Percentiles rank a stretch among this genome's conserved stretches.
phyloP scores from a whole-genome alignment of 2,329 filamentous ascomycete species.

The Verticillium klebahnii region DNA sequence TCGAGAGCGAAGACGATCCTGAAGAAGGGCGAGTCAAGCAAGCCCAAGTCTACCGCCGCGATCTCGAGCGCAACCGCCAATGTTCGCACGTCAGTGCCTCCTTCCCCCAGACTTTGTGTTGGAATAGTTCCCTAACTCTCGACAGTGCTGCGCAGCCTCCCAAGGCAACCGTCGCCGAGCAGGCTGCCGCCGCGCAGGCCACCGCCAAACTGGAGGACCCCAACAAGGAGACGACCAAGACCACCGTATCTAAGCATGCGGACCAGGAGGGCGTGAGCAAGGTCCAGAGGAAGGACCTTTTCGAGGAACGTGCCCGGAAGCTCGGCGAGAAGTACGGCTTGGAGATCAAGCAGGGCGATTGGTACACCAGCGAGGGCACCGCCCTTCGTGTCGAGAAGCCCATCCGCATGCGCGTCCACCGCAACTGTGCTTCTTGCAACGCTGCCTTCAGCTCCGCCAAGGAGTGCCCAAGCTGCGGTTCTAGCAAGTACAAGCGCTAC shows the following conservation, averaged over 20 bases:
- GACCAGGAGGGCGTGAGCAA: constrained; percentile 23
- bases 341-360: constrained; percentile 49
- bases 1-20: constrained; percentile 46
- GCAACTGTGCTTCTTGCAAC: constrained; percentile 77
- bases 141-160: neutral
- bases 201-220: constrained; percentile 17
- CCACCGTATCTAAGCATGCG: constrained; percentile 13
- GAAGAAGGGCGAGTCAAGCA: constrained; percentile 33
- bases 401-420: constrained; percentile 72
- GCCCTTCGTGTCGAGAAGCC: constrained; percentile 67
- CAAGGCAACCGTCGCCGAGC: constrained; percentile 4
- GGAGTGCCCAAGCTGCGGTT: constrained; percentile 72
- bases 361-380: constrained; percentile 47
- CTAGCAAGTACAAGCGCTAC: constrained; percentile 73
- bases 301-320: constrained; percentile 52
- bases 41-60: constrained; percentile 8
- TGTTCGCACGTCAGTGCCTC: neutral
- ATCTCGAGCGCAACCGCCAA: constrained; percentile 1
- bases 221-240: constrained; percentile 10
- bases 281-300: constrained; percentile 45
- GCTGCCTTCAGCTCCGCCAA: constrained; percentile 69
- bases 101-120: neutral
- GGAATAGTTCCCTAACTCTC: neutral
- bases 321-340: constrained; percentile 51
- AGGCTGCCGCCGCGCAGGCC: neutral